Conservation (phyloP, 257 asterid species). For the Linderniella brevidens region DNA sequence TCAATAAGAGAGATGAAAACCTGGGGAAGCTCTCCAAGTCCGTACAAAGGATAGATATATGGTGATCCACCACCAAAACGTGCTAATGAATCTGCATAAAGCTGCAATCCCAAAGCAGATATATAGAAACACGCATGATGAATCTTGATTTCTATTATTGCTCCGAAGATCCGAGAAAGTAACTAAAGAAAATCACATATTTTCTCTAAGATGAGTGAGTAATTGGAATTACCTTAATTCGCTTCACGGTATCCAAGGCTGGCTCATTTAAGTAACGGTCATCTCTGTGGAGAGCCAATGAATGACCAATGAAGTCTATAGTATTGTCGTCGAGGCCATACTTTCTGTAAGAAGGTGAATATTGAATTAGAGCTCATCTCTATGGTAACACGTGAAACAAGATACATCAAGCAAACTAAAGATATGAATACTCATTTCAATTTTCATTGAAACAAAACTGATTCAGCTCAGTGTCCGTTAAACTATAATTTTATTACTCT, state of each 20-base stretch:
- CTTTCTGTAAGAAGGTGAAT: slow-evolving; percentile 32
- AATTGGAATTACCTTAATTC: slow-evolving; percentile 50
- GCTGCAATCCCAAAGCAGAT: slow-evolving; percentile 24
- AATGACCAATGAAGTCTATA: slow-evolving; percentile 81
- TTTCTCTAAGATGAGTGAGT: background rate
- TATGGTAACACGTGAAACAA: background rate
- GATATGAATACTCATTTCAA: no score
- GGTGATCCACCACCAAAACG: slow-evolving; percentile 6
- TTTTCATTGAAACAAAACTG: no score
- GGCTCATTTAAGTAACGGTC: slow-evolving; percentile 78
- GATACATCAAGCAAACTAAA: no score
- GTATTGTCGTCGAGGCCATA: slow-evolving; percentile 95
- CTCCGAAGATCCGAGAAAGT: background rate
- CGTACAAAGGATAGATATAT: slow-evolving; percentile 4
- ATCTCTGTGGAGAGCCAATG: slow-evolving; percentile 93
- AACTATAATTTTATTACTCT: no score
- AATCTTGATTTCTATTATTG: background rate
- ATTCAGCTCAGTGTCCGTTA: no score
- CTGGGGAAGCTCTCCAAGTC: slow-evolving; percentile 8
- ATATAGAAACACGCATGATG: background rate
- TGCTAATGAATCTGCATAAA: slow-evolving; percentile 36
- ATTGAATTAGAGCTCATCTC: background rate
- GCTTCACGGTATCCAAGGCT: slow-evolving; percentile 75
- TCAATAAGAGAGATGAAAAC: slow-evolving; percentile 1
- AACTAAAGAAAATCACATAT: no score